Evolutionary conservation across 192 early-diverging fungal species (phyloP).

Genomic region (Coemansia sp.): DNA sequence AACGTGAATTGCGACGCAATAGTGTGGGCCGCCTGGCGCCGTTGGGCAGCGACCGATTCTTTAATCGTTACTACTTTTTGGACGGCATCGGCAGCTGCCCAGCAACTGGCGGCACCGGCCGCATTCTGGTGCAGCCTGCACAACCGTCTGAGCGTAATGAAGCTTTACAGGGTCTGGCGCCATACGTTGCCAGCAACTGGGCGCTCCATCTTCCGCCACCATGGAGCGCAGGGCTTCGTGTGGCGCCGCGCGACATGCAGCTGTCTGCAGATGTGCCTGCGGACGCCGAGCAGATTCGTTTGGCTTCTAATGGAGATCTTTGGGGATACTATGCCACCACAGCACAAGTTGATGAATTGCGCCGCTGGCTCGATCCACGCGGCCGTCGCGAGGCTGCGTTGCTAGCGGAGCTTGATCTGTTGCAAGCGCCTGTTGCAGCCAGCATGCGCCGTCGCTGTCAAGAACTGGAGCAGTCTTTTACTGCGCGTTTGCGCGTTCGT

Average conservation of each 20-base stretch:
- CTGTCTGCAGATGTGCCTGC: slow-evolving; percentile 10
- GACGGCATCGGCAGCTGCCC: slow-evolving; percentile 70
- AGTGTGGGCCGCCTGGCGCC: slow-evolving; percentile 68
- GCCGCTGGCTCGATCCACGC: slow-evolving; percentile 73
- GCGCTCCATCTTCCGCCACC: slow-evolving; percentile 49
- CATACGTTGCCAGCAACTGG: slow-evolving; percentile 24
- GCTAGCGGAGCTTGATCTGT: slow-evolving; percentile 58
- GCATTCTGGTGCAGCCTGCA: slow-evolving; percentile 62
- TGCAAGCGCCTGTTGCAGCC: slow-evolving; percentile 40
- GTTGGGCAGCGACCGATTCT: slow-evolving; percentile 82
- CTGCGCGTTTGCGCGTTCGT: slow-evolving; percentile 24
- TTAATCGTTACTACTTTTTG: slow-evolving; percentile 88
- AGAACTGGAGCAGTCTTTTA: slow-evolving; percentile 33
- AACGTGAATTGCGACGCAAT: slow-evolving; percentile 65
- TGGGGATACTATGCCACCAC: slow-evolving; percentile 58
- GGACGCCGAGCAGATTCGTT: slow-evolving; percentile 13
- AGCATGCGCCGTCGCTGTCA: slow-evolving; percentile 62
- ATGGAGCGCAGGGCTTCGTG: slow-evolving; percentile 29
- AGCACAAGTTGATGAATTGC: slow-evolving; percentile 65
- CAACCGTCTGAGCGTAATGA: slow-evolving; percentile 42
- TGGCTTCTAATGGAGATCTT: slow-evolving; percentile 16
- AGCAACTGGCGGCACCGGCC: slow-evolving; percentile 53
- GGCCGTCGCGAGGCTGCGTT: slow-evolving; percentile 73
- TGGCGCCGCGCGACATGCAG: slow-evolving; percentile 18
- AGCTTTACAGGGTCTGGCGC: slow-evolving; percentile 15